Base-by-base conservation (phyloP, 2,329 filamentous ascomycete genomes). In the Ophiocordyceps polyrhachis-furcata region DNA sequence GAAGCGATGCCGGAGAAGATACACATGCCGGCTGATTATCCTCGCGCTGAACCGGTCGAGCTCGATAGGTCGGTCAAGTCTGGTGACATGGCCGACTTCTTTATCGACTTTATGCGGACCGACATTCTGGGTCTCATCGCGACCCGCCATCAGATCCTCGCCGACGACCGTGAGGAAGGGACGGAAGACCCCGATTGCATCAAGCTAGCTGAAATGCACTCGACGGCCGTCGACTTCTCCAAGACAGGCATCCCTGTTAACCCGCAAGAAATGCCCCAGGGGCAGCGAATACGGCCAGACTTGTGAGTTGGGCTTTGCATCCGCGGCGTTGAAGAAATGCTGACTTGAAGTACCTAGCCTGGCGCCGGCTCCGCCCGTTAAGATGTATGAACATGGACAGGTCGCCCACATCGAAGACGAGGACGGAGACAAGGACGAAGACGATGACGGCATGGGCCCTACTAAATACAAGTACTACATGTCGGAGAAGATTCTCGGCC, bases 71-170 rank as follows among this genome's bases (percentile, higher is more conserved):
- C 61, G 0, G 81, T 93, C 0, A 60, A 59, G 1, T 58, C 60
- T 2, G 57, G 71, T 1, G 84, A 93, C 51, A 91, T 93, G 63
- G 77, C 76, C 0, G 66, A 81, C 12, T 91, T 89, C 59, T 91
- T 93, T 49, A 68, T 93, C n/a, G 66, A 77, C 15, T 86, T 85
- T 48, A 83, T 85, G 76, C 67, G 71, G 48, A 74, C 71, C 1
- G 78, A 84, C 51, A 68, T 76, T 17, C 59, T 84, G 2, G 79
- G 79, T 0, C 56, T 78, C 41, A 83, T 86, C 50, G 77, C 80
- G 0, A 76, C 61, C 0, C 61, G 69, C 2, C 81, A 86, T 53
- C 68, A 77, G 50, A 68, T 81, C 1, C 54, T 83, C 15, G 76
- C 81, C 0, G 82, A 86, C 53, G 67, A 74, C 46, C 57, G 60